These are phyloP conservation scores for Hypoxylon cercidicola DNA, from an alignment of 495 filamentous ascomycete genomes.

Conservation along the genomic window DNA sequence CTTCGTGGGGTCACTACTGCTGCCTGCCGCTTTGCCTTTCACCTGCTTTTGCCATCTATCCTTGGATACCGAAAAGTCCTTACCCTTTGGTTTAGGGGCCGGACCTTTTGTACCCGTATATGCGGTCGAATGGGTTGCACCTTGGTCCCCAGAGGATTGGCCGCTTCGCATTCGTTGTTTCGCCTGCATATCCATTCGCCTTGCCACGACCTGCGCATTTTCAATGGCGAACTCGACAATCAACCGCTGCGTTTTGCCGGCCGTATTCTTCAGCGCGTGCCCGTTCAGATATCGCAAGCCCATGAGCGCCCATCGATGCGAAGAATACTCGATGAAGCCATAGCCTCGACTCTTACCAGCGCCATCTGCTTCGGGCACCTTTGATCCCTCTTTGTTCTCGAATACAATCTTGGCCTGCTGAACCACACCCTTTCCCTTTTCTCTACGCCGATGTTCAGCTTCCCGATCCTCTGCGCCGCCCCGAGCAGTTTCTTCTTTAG, in stretches of 20 bases:
- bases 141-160: slow-evolving; percentile 2
- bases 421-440: slow-evolving; percentile 91
- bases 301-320: slow-evolving; percentile 94
- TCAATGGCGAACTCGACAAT: slow-evolving; percentile 99
- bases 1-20: slow-evolving; percentile 23
- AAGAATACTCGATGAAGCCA: slow-evolving; percentile 96
- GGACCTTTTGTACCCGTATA: neutral
- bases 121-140: neutral
- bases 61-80: slow-evolving; percentile 47
- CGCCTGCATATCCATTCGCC: slow-evolving; percentile 76
- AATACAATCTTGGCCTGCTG: slow-evolving; percentile 94
- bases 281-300: slow-evolving; percentile 94
- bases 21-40: slow-evolving; percentile 22
- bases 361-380: slow-evolving; percentile 72
- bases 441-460: slow-evolving; percentile 78
- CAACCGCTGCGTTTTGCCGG: slow-evolving; percentile 67
- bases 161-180: slow-evolving; percentile 50
- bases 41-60: slow-evolving; percentile 34
- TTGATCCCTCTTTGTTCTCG: slow-evolving; percentile 82
- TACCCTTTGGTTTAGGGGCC: slow-evolving; percentile 15
- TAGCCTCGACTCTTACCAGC: slow-evolving; percentile 90
- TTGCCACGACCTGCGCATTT: slow-evolving; percentile 90
- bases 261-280: slow-evolving; percentile 66
- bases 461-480: slow-evolving; percentile 81
- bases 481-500: slow-evolving; percentile 84